These are phyloP conservation scores for Bryum argenteum DNA, from an alignment of 225 moss, liverwort and hornwort species.

Conservation along the genomic window DNA sequence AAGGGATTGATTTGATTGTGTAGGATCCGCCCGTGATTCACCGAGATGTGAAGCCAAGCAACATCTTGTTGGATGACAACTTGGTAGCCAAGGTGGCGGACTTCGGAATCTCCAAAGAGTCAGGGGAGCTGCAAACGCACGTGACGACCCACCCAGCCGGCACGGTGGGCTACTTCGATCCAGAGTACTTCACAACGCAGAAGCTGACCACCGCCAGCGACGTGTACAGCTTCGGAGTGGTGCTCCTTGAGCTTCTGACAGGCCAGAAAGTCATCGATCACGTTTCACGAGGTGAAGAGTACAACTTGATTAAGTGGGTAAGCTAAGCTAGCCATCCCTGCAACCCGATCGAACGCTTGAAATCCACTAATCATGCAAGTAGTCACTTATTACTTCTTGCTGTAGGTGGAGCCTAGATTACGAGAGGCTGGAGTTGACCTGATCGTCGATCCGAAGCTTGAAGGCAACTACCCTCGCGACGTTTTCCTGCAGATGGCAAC, in stretches of 20 bases:
- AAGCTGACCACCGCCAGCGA: conserved; percentile 45
- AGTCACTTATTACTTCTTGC: not conserved
- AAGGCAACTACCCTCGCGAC: conserved; percentile 39
- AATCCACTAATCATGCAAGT: not conserved
- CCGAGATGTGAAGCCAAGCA: conserved; percentile 52
- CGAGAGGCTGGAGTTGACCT: conserved; percentile 41
- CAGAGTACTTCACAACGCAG: conserved; percentile 32
- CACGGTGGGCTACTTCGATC: conserved; percentile 51
- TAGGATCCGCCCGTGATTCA: conserved; percentile 57
- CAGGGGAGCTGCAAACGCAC: conserved; percentile 38
- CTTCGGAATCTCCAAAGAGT: conserved; percentile 54
- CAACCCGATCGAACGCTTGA: not conserved
- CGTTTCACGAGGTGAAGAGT: conserved; percentile 45
- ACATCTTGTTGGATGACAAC: conserved; percentile 50
- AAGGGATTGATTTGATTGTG: conserved; percentile 1
- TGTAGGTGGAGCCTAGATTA: conserved; percentile 40
- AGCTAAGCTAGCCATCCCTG: not conserved
- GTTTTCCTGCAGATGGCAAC: conserved; percentile 29
- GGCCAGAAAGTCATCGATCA: conserved; percentile 48
- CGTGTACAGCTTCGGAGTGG: conserved; percentile 45
- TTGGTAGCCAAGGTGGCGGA: conserved; percentile 56
- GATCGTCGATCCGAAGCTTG: conserved; percentile 42
- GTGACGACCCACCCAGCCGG: conserved; percentile 45
- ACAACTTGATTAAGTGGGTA: conserved; percentile 51
- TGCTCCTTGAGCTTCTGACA: conserved; percentile 49